Conservation (phyloP, 2,329 filamentous ascomycete genomes). For the Teratosphaeria zuluensis region DNA sequence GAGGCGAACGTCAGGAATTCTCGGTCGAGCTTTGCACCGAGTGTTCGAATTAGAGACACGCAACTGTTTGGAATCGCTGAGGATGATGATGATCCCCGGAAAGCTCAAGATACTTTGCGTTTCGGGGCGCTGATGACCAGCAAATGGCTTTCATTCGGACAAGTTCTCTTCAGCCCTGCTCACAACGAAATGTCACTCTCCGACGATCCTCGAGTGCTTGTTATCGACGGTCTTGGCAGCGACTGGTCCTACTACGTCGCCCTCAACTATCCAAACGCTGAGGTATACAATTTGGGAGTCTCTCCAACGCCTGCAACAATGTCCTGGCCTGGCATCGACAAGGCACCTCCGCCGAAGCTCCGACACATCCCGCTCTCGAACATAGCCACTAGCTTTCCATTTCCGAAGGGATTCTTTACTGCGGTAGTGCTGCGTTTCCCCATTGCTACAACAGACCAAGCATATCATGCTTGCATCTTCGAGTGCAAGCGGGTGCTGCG, state of each 20-base stretch:
- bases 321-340: constrained; percentile 13
- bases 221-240: constrained; percentile 77
- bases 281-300: constrained; percentile 60
- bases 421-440: constrained; percentile 72
- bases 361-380: constrained; percentile 62
- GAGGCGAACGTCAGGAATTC: constrained; percentile 14
- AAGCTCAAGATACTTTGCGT: constrained; percentile 58
- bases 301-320: constrained; percentile 16
- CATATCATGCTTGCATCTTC: constrained; percentile 61
- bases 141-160: constrained; percentile 79
- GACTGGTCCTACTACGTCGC: constrained; percentile 84
- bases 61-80: constrained; percentile 41
- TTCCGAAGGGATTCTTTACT: constrained; percentile 65
- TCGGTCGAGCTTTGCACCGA: constrained; percentile 9
- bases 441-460: constrained; percentile 54
- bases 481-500: constrained; percentile 70
- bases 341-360: constrained; percentile 48
- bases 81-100: constrained; percentile 21
- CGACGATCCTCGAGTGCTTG: constrained; percentile 56
- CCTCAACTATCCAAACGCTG: constrained; percentile 64
- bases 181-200: constrained; percentile 57
- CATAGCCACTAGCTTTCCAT: constrained; percentile 59
- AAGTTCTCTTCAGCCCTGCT: constrained; percentile 72
- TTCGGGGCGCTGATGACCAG: constrained; percentile 76
- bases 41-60: constrained; percentile 40